phyloP scores from a whole-genome alignment of 106 monocot genomes.

The Allium sativum region DNA sequence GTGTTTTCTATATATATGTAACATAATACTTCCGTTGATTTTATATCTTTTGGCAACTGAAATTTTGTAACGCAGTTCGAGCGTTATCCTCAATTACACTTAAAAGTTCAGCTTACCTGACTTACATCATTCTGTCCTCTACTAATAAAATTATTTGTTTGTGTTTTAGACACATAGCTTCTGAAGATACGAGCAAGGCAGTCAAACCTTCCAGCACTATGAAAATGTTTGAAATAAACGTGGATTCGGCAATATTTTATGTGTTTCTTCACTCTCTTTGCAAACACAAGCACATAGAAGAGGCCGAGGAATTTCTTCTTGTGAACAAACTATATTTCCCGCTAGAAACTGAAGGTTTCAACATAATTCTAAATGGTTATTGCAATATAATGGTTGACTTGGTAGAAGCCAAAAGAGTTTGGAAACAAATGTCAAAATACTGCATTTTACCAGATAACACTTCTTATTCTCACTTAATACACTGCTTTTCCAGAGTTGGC shows the following conservation, averaged over 20 bases:
- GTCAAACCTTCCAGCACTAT: conserved; percentile 63
- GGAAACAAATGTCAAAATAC: conserved; percentile 84
- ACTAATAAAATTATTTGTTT: not conserved
- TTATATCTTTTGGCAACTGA: too few relatives aligned
- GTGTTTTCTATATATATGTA: too few relatives aligned
- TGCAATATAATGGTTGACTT: conserved; percentile 62
- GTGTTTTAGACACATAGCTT: conserved; percentile 52
- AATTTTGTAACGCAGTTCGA: too few relatives aligned
- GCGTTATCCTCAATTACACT: too few relatives aligned
- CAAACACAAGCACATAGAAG: conserved; percentile 70
- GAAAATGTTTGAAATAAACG: conserved; percentile 65
- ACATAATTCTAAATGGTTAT: conserved; percentile 69
- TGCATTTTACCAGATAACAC: conserved; percentile 65
- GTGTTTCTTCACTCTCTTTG: conserved; percentile 65
- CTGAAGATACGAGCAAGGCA: conserved; percentile 57
- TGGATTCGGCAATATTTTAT: conserved; percentile 48
- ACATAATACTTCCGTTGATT: too few relatives aligned
- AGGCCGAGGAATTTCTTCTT: conserved; percentile 80
- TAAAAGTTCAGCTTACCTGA: too few relatives aligned
- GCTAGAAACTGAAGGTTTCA: conserved; percentile 64
- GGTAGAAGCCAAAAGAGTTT: conserved; percentile 72
- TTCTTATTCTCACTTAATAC: conserved; percentile 69
- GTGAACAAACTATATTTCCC: conserved; percentile 51
- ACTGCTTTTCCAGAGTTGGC: conserved; percentile 60
- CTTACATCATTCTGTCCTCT: not conserved